phyloP scores from a whole-genome alignment of 176 grass and related monocot species.

The Luzula sylvatica region DNA sequence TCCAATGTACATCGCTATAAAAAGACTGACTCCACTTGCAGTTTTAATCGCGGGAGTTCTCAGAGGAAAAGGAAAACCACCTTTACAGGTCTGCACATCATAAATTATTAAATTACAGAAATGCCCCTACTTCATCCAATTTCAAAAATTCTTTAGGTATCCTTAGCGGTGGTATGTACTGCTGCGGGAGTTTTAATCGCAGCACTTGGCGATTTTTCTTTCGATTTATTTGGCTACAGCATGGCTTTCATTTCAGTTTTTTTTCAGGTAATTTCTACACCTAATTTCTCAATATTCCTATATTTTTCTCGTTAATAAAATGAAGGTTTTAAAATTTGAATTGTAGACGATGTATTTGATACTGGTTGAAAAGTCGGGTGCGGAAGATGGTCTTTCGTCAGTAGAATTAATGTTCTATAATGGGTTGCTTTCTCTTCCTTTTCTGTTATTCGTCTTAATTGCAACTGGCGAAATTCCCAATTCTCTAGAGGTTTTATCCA shows the following conservation, averaged over 20 bases:
- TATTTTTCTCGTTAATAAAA: conserved; percentile 13
- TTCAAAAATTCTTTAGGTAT: conserved; percentile 76
- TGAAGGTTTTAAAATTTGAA: conserved; percentile 20
- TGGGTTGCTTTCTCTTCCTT: conserved; percentile 73
- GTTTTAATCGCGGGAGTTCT: conserved; percentile 56
- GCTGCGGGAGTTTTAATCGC: conserved; percentile 82
- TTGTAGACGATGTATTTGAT: conserved; percentile 95
- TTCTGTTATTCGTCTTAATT: conserved; percentile 84
- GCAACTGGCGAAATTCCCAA: conserved; percentile 88
- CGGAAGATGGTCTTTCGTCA: conserved; percentile 89
- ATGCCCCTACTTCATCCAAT: no score
- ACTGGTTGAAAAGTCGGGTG: conserved; percentile 91
- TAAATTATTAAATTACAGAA: conserved; percentile 2
- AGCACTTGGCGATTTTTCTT: conserved; percentile 93
- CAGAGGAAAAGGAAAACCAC: conserved; percentile 64
- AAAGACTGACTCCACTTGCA: conserved; percentile 91
- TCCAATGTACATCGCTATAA: conserved; percentile 99
- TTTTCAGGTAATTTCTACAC: conserved; percentile 74
- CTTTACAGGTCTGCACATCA: conserved; percentile 42
- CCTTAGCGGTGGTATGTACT: conserved; percentile 76
- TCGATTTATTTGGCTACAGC: conserved; percentile 82
- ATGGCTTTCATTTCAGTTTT: conserved; percentile 96
- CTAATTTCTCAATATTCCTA: not conserved
- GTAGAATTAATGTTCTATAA: conserved; percentile 97
- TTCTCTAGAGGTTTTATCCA: conserved; percentile 61